Conservation (phyloP, 768 basidiomycete genomes). For the Kwoniella dendrophila region DNA sequence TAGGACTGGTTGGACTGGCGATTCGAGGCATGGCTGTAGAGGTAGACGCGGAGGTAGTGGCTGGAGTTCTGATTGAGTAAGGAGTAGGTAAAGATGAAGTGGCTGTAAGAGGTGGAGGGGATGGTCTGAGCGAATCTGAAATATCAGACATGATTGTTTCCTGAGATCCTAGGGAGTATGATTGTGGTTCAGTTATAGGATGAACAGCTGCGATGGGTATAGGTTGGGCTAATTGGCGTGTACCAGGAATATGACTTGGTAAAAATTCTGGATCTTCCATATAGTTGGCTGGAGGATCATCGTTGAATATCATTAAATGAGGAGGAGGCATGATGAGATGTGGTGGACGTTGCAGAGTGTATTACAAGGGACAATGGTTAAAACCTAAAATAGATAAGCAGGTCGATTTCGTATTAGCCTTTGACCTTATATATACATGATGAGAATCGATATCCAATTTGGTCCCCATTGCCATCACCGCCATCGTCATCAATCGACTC, state of each 20-base stretch:
- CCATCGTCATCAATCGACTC: slow-evolving; percentile 1
- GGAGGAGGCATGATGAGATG: slow-evolving; percentile 9
- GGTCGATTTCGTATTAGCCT: slow-evolving; percentile 6
- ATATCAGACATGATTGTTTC: slow-evolving; percentile 20
- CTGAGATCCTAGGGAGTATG: slow-evolving; percentile 12
- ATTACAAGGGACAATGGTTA: background rate
- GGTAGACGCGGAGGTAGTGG: background rate
- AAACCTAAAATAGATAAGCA: background rate
- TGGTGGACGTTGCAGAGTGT: background rate
- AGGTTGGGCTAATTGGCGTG: slow-evolving; percentile 9
- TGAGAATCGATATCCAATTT: background rate
- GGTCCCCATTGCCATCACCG: background rate
- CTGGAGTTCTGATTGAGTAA: slow-evolving; percentile 19
- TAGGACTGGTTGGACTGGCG: slow-evolving; percentile 3
- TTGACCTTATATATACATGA: background rate
- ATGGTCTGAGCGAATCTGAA: slow-evolving; percentile 17
- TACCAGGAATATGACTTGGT: background rate
- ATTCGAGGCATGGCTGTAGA: slow-evolving; percentile 4
- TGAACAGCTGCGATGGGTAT: slow-evolving; percentile 13
- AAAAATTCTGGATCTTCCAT: slow-evolving; percentile 1
- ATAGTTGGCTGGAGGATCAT: background rate
- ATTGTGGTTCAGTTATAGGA: background rate
- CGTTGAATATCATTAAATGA: background rate
- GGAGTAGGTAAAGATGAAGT: slow-evolving; percentile 19
- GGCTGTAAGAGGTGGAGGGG: slow-evolving; percentile 17